Evolutionary conservation across 176 grass and related monocot genomes (phyloP).

Genomic region (Musa beccarii): DNA sequence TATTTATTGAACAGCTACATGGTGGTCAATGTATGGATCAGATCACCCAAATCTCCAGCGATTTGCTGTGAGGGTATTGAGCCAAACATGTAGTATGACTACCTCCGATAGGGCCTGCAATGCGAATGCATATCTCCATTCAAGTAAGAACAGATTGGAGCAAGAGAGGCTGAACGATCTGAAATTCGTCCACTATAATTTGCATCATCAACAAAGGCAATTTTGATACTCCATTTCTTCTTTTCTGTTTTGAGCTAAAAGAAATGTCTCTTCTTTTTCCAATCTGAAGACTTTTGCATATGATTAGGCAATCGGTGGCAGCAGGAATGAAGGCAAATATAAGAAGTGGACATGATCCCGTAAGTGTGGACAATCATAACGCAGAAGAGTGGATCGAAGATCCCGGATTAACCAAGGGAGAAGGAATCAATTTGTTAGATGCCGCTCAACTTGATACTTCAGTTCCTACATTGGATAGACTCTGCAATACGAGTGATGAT

Average conservation of each 20-base stretch:
- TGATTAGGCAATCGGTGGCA: not conserved
- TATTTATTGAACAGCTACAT: constrained; percentile 22
- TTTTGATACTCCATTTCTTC: not conserved
- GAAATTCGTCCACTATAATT: constrained; percentile 17
- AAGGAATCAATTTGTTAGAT: not conserved
- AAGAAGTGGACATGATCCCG: not conserved
- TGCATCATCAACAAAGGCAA: constrained; percentile 9
- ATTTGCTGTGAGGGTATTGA: constrained; percentile 32
- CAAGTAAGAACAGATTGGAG: constrained; percentile 27
- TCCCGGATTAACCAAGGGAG: not conserved
- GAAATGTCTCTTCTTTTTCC: not conserved
- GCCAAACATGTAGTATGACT: constrained; percentile 30
- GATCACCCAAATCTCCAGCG: constrained; percentile 28
- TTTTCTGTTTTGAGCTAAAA: not conserved
- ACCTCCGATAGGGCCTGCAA: constrained; percentile 17
- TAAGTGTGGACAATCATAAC: not conserved
- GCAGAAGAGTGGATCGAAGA: constrained; percentile 2
- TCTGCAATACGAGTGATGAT: not conserved
- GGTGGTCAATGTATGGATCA: constrained; percentile 34
- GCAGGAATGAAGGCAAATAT: not conserved
- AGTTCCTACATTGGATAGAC: not conserved
- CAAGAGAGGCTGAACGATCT: constrained; percentile 23
- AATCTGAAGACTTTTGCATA: constrained; percentile 18
- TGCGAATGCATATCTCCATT: constrained; percentile 17
- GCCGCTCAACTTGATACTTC: not conserved